These are phyloP conservation scores for Phascolomyces articulosus DNA, from an alignment of 371 early-diverging fungal genomes.

Conservation along the genomic window DNA sequence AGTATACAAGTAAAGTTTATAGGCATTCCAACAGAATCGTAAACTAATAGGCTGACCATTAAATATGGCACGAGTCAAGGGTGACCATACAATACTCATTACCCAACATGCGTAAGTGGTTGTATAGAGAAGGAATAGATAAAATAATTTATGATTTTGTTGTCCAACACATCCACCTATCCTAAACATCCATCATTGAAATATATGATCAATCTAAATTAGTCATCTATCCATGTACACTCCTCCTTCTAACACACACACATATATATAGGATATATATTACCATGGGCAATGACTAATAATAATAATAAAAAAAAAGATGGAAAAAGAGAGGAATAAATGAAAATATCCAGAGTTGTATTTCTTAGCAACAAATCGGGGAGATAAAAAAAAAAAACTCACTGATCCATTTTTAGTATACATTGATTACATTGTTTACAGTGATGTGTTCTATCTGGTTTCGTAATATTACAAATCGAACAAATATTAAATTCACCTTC, in stretches of 20 bases:
- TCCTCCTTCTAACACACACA: too few species aligned
- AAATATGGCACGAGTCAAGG: neutral
- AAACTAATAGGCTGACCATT: neutral
- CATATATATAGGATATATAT: too few species aligned
- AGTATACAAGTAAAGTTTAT: conserved; percentile 34
- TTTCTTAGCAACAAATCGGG: too few species aligned
- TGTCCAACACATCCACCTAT: conserved; percentile 11
- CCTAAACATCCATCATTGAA: neutral
- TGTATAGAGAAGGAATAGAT: conserved; percentile 6
- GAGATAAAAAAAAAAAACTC: neutral
- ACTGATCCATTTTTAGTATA: conserved; percentile 12
- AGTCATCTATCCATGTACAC: too few species aligned
- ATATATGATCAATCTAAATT: neutral
- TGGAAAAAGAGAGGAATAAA: neutral
- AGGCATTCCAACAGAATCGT: conserved; percentile 42
- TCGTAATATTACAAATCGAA: neutral
- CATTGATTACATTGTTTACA: conserved; percentile 12
- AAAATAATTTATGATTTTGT: conserved; percentile 3
- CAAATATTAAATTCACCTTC: conserved; percentile 3
- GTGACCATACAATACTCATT: neutral
- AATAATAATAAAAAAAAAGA: neutral
- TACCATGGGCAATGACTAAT: neutral
- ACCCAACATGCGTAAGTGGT: conserved; percentile 6
- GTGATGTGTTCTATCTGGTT: conserved; percentile 7
- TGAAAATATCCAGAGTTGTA: neutral